Base-by-base conservation (phyloP, 306 rosid species). In the Medicago truncatula region DNA sequence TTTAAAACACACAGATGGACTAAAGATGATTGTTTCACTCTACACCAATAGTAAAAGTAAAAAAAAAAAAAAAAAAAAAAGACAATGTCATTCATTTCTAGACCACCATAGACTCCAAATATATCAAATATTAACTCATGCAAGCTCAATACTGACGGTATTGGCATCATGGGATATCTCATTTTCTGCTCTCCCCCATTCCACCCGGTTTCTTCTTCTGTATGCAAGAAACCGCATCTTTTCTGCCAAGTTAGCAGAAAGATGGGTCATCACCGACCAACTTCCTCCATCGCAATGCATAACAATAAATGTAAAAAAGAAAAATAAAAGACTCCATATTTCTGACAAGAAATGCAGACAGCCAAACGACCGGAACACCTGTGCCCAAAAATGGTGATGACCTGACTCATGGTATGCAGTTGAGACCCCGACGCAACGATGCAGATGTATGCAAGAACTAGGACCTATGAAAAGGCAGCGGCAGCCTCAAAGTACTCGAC, bases 211-310 rank as follows among this genome's bases (percentile, higher is more conserved):
- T 79, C 75, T 81, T 49, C 56, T 58, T 78, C 71, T 38, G 75
- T 71, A 67, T 40, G 70, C 49, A 65, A 74, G 64, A 73, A 54
- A 58, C 71, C 67, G 69, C 57, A 73, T 72, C 78, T 17, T 85
- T 87, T 85, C 93, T 88, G 96, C 96, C 83, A 87, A 88, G 93
- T 73, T 78, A 82, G 96, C 96, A 85, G 93, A 83, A 79, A 87
- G 83, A 78, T 71, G 61, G 73, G 73, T 63, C 91, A 85, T 76
- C 92, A 84, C 88, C 85, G 83, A 74, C 86, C 46, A 59, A 88
- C 86, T 74, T 81, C 86, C 81, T 60, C 84, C 88, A 78, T 70
- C 71, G 91, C 89, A 83, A 91, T 84, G 90, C 85, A 83, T 84
- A 81, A 82, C 67, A 76, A 82, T 59, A 77, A 81, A 82, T 77